Base-by-base conservation (phyloP, 371 early-diverging fungal genomes). In the Cokeromyces recurvatus region DNA sequence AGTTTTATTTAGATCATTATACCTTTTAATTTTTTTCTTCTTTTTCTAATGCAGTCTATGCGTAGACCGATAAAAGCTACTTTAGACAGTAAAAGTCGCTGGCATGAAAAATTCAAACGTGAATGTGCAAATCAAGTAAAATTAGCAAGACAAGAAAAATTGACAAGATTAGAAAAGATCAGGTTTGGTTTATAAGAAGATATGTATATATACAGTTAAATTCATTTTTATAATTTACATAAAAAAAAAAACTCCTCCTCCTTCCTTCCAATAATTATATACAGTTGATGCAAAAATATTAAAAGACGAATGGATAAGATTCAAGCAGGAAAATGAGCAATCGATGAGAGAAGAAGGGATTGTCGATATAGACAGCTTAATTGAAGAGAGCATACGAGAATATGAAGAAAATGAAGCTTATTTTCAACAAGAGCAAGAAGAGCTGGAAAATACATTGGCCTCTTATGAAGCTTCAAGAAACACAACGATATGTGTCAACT, bases 321-420 rank as follows among this genome's bases (percentile, higher is more conserved):
- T 61, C 22, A 46, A 41, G 25, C 22, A 25, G 10, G 37, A 22
- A 9, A 51, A 61, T 45, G 52, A 61, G 34, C 17, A 45, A 17
- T 34, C 49, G 2, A 51, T 61, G 49, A 35, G 22, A 29, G 29
- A 23, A 2, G 56, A 61, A 48, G 61, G 61, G 0, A 45, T 54
- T 11, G 9, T 12, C 19, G 56, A 55, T 38, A 25, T 52, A 4
- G 48, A 52, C 19, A 31, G 27, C 2, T 29, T 55, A n/a, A 53
- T 59, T 23, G 50, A 53, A 24, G 43, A 53, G 17, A 53, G 54
- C 21, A 9, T 58, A 10, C n/a, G n/a, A n/a, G n/a, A n/a, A n/a
- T 27, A 34, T 12, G 32, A 50, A 24, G 37, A 38, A 29, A 34
- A 27, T 12, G 41, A 50, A 11, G 24, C 31, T 0, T 44, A 45